phyloP scores from a whole-genome alignment of 2,329 filamentous ascomycete species.

The Phyllosticta citrichinensis region DNA sequence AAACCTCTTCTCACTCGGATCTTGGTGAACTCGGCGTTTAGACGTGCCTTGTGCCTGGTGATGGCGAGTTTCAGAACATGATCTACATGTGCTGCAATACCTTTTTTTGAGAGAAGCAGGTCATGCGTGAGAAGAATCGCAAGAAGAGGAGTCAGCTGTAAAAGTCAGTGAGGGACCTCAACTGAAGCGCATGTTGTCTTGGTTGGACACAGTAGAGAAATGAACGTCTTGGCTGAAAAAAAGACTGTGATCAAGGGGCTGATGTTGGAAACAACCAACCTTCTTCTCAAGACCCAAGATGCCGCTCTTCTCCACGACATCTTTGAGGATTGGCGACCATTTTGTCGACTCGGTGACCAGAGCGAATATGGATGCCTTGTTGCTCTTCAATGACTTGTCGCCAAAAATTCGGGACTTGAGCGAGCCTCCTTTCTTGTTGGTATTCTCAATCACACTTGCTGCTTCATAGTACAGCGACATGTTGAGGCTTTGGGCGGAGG shows the following conservation, averaged over 20 bases:
- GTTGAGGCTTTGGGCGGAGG: slow-evolving; percentile 6
- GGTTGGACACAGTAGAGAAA: neutral
- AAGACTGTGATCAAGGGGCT: neutral
- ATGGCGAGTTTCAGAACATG: slow-evolving; percentile 70
- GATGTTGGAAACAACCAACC: slow-evolving; percentile 39
- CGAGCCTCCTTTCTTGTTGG: slow-evolving; percentile 62
- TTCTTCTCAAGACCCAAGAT: slow-evolving; percentile 74
- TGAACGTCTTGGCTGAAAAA: neutral
- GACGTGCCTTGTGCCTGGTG: slow-evolving; percentile 69
- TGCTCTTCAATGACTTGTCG: slow-evolving; percentile 63
- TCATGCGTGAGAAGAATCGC: slow-evolving; percentile 80
- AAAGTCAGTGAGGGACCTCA: neutral
- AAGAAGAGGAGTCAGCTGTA: slow-evolving; percentile 67
- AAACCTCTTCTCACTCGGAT: slow-evolving; percentile 63
- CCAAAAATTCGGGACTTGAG: slow-evolving; percentile 78
- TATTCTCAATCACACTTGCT: slow-evolving; percentile 58
- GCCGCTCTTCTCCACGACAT: slow-evolving; percentile 75
- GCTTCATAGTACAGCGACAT: slow-evolving; percentile 98
- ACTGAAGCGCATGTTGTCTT: no score
- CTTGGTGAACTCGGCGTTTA: slow-evolving; percentile 75
- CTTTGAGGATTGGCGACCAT: slow-evolving; percentile 78
- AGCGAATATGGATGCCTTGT: slow-evolving; percentile 75
- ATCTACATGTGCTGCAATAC: slow-evolving; percentile 68
- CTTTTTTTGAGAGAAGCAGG: slow-evolving; percentile 67
- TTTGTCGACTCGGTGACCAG: slow-evolving; percentile 78